Evolutionary conservation across 768 basidiomycete species (phyloP), one percentile per base, ranked within the genome.

Genomic region (Tylopilus vinaceipallidus): DNA sequence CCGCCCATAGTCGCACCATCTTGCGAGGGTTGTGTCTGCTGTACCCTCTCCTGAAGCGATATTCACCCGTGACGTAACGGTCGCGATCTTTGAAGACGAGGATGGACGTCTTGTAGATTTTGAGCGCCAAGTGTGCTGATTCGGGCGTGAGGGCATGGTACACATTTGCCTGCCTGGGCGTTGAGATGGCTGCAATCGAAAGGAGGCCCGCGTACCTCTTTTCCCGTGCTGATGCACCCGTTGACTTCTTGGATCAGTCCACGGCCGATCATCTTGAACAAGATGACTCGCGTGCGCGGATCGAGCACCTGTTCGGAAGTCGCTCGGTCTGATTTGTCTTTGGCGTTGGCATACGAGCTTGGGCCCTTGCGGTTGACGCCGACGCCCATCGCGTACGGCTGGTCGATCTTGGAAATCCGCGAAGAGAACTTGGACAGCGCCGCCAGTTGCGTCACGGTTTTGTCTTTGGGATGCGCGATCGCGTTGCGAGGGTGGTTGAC

Each of bases 91-190:
- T 95, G 78, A 99, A 99, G 9, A 93, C 78, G 9, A 99, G 83
- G 55, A 99, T 98, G 22, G 94, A 97, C 2, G 97, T 99, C 67
- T 98, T 97, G 76, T 95, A 99, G 52, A 99, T 93, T 68, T 99
- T 99, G 52, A 98, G 79, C 0, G 97, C 97, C 36, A 97, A 74
- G 61, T 95, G 91, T 19, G 59, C 55, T 5, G 62, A 64, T 4
- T 71, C 69, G 0, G 80, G 74, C 0, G 79, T 75, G 30, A 88
- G 63, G 1, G 94, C 93, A 62, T 98, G 94, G 66, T 99, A 99
- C 12, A 99, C 97, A 60, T 98, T 98, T 9, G 95, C 95, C 93
- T 95, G 58, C 5, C 43, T 23, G 32, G 46, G 57, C 23, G 54
- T n/a, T 54, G n/a, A 52, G 50, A 41, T 12, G 32, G 23, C 10